phyloP scores from a whole-genome alignment of 106 monocot species.

The Allium cepa region DNA sequence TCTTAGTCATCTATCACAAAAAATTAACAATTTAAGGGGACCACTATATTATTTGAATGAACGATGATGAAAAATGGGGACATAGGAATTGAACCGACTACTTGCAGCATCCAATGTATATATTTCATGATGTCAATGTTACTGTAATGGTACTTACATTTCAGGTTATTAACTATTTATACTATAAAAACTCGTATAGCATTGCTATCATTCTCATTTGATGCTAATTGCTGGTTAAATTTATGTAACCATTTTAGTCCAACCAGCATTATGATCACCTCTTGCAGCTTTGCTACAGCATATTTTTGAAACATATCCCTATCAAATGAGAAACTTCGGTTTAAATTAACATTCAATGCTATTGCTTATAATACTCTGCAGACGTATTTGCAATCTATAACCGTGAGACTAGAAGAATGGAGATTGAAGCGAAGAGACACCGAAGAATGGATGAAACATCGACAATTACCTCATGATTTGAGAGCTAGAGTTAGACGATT shows the following conservation, averaged over 20 bases:
- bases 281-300: background rate
- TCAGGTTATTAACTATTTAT: no score
- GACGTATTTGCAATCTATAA: conserved; percentile 84
- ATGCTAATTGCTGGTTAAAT: background rate
- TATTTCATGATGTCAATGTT: no score
- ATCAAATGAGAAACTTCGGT: background rate
- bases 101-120: no score
- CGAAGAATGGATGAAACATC: conserved; percentile 94
- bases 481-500: conserved; percentile 59
- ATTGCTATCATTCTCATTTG: background rate
- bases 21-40: no score
- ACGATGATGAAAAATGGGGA: no score
- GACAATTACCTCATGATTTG: conserved; percentile 69
- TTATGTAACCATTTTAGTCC: background rate
- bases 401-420: conserved; percentile 87
- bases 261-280: background rate
- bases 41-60: no score
- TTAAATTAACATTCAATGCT: conserved; percentile 1
- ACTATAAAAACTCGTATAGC: no score
- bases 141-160: no score
- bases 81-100: no score
- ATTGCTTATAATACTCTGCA: conserved; percentile 5
- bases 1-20: no score
- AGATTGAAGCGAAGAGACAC: conserved; percentile 73
- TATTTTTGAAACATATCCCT: background rate